phyloP scores from a whole-genome alignment of 148 eudicot species.

The Amaranthus palmeri region DNA sequence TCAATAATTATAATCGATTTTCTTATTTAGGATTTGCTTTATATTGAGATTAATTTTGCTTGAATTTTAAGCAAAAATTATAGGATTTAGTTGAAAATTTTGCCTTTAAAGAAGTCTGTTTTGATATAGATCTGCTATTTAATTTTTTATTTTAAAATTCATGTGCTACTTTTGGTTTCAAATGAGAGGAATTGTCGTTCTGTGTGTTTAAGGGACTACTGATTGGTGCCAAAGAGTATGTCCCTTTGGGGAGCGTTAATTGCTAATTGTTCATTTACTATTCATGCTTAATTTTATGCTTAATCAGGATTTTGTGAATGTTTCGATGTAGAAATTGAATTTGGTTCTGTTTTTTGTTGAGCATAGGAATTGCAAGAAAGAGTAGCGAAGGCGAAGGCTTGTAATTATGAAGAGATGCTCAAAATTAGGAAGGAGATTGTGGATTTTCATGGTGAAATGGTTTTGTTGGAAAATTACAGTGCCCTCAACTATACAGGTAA shows the following conservation, averaged over 20 bases:
- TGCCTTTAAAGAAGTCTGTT: too few species aligned
- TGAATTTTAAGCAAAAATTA: neutral
- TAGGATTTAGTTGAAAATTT: too few species aligned
- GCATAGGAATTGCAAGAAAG: slow-evolving; percentile 64
- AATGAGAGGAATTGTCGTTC: slow-evolving; percentile 9
- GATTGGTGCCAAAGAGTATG: slow-evolving; percentile 2
- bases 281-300: neutral
- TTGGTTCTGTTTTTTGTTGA: slow-evolving; percentile 13
- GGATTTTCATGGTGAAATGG: slow-evolving; percentile 90
- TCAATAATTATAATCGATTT: too few species aligned
- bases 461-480: slow-evolving; percentile 75
- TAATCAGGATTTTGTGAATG: slow-evolving; percentile 2
- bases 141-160: neutral
- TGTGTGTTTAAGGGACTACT: neutral
- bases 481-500: slow-evolving; percentile 77
- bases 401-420: slow-evolving; percentile 48
- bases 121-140: neutral
- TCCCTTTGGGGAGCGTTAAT: slow-evolving; percentile 1
- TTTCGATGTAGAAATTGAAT: neutral
- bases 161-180: neutral
- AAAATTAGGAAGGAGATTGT: slow-evolving; percentile 61
- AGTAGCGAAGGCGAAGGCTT: slow-evolving; percentile 42
- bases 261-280: slow-evolving; percentile 1
- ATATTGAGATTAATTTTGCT: neutral
- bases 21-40: neutral